Base-by-base conservation (phyloP, 371 early-diverging fungal genomes). In the Apophysomyces elegans region DNA sequence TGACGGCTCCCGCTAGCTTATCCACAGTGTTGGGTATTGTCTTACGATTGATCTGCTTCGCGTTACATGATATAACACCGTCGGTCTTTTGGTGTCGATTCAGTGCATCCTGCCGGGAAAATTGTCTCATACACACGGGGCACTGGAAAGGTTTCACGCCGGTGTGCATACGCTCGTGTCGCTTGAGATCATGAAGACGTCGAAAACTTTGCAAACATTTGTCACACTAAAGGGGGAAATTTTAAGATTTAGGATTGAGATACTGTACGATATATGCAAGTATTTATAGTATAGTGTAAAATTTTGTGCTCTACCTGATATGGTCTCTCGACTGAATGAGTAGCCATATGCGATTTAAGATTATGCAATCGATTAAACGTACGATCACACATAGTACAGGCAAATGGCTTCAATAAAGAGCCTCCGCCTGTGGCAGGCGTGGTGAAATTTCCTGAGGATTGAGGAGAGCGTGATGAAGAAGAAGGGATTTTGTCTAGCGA, bases 161-260 rank as follows among this genome's bases (percentile, higher is more conserved):
- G 13, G 61, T 61, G 6, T 61, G 61, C 61, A 61, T 21, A 26
- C 46, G 43, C 4, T 61, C 37, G 35, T 61, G 61, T 5, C 61
- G 61, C 37, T 61, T 61, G 32, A 61, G 45, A n/a, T 61, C 61
- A 45, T 61, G 61, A n/a, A 61, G 7, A 45, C 61, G 61, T 5
- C 61, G 43, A 18, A 50, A 50, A 21, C 54, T 50, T 50, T 50
- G 16, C 5, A 26, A n/a, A 50, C 54, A 50, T 50, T 50, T 50
- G 54, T 50, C 54, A 50, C 54, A 50, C 54, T 50, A 7, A n/a
- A n/a, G 47, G 16, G 16, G n/a, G 4, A 47, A n/a, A 47, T 14
- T 7, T 7, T n/a, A 14, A 7, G 47, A 7, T 14, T 47, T n/a
- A 13, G 18, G 7, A 47, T 47, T 18, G 18, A 16, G 43, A 14